Evolutionary conservation across 2,329 filamentous ascomycete species (phyloP).

Genomic region (Cladophialophora carrionii): DNA sequence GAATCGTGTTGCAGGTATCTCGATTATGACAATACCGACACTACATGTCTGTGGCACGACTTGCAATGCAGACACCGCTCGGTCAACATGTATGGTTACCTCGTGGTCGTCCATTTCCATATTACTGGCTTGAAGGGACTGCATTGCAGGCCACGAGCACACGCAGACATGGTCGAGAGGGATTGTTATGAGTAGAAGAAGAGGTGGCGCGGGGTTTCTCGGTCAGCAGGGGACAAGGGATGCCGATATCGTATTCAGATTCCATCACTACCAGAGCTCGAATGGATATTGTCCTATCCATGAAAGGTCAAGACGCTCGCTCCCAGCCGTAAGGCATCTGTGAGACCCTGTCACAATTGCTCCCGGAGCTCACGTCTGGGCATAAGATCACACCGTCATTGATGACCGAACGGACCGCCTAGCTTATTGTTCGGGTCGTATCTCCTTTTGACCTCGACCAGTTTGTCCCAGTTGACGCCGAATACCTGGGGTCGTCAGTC

Average conservation of each 20-base stretch:
- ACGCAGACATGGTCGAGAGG: background rate
- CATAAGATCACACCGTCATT: background rate
- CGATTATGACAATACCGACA: no score
- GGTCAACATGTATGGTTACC: background rate
- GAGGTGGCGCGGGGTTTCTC: background rate
- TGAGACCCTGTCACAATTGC: background rate
- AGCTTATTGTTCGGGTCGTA: constrained; percentile 27
- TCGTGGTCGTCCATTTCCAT: background rate
- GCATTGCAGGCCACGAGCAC: background rate
- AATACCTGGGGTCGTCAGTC: constrained; percentile 16
- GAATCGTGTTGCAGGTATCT: no score
- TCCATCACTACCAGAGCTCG: background rate
- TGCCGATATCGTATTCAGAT: background rate
- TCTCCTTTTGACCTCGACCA: constrained; percentile 19
- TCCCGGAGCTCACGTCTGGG: background rate
- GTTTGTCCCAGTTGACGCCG: constrained; percentile 20
- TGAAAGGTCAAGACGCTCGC: background rate
- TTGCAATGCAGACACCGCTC: background rate
- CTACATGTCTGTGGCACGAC: background rate
- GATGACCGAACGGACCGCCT: constrained; percentile 13
- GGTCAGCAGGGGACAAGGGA: background rate
- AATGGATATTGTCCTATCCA: background rate
- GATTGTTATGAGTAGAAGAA: background rate
- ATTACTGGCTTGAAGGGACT: background rate
- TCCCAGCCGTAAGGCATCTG: background rate